Evolutionary conservation across 805 yeast species (phyloP).

Genomic region (Torulaspora gathmanii): DNA sequence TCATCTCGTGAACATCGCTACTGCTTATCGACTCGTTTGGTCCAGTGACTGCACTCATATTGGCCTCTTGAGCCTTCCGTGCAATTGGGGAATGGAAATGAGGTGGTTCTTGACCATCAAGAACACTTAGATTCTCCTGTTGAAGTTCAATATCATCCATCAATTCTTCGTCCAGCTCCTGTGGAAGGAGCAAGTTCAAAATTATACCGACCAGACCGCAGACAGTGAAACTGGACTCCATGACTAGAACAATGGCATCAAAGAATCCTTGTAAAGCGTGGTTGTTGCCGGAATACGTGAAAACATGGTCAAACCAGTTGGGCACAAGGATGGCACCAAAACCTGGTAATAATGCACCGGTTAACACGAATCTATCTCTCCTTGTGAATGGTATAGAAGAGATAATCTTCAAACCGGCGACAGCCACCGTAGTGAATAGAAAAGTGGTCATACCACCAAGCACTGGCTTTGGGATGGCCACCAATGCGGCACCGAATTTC

Average conservation of each 20-base stretch:
- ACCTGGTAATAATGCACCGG: constrained; percentile 62
- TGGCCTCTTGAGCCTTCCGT: constrained; percentile 19
- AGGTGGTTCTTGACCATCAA: constrained; percentile 22
- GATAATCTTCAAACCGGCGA: constrained; percentile 66
- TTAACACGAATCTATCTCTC: constrained; percentile 67
- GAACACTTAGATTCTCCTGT: constrained; percentile 24
- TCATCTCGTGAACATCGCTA: constrained; percentile 7
- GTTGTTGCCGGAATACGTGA: constrained; percentile 64
- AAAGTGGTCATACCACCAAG: constrained; percentile 87
- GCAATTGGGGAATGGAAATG: constrained; percentile 11
- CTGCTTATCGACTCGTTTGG: constrained; percentile 1
- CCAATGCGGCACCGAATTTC: constrained; percentile 85
- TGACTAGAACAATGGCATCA: constrained; percentile 62
- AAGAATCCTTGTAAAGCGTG: constrained; percentile 53
- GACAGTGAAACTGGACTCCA: constrained; percentile 70
- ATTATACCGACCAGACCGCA: constrained; percentile 62
- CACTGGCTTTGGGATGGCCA: constrained; percentile 71
- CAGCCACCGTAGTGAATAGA: constrained; percentile 70
- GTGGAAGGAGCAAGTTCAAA: constrained; percentile 59
- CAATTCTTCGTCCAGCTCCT: constrained; percentile 45
- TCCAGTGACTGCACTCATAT: background rate
- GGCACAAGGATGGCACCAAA: constrained; percentile 62
- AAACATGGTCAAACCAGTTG: constrained; percentile 58
- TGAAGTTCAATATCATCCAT: constrained; percentile 27
- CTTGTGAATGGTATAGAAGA: constrained; percentile 51